Percentiles rank a stretch among this genome's conserved stretches.
Conservation (phyloP, 805 yeast genomes). For the Ogataea methylovora region DNA sequence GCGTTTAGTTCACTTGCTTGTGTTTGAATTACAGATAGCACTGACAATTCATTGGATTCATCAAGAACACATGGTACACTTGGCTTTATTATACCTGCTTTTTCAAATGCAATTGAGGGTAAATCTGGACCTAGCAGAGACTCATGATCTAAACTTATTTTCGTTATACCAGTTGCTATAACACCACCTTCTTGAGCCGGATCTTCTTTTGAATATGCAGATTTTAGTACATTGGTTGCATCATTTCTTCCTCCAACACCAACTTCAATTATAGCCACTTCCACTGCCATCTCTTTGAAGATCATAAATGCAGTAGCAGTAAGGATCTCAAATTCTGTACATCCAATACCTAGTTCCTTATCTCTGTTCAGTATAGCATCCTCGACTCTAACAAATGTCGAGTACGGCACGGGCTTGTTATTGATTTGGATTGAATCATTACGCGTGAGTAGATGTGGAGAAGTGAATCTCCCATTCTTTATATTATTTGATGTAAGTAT, state of each 20-base stretch:
- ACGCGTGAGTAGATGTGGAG: constrained; percentile 73
- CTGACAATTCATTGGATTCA: constrained; percentile 50
- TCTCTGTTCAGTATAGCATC: constrained; percentile 35
- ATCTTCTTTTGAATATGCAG: constrained; percentile 6
- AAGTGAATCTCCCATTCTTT: constrained; percentile 72
- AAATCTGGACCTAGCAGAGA: constrained; percentile 62
- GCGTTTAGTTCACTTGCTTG: constrained; percentile 29
- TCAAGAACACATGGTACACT: constrained; percentile 64
- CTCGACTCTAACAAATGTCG: constrained; percentile 39
- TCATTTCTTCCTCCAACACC: constrained; percentile 90
- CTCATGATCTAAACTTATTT: constrained; percentile 84
- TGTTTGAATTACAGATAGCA: constrained; percentile 35
- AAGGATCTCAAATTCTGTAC: constrained; percentile 83
- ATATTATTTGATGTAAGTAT: constrained; percentile 42
- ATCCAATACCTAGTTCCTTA: constrained; percentile 37
- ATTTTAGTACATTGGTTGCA: constrained; percentile 69
- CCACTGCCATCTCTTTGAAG: constrained; percentile 52
- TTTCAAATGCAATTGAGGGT: constrained; percentile 61
- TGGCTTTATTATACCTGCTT: constrained; percentile 77
- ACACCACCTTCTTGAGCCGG: constrained; percentile 32
- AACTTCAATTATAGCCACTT: constrained; percentile 83
- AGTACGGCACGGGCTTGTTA: constrained; percentile 43
- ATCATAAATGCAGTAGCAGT: constrained; percentile 82
- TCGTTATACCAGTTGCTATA: constrained; percentile 67
- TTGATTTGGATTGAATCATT: constrained; percentile 73